Percentiles rank a stretch among this genome's conserved stretches.
These are phyloP conservation scores for Pseudogymnoascus sp. DNA, from an alignment of 2,329 filamentous ascomycete genomes.

Conservation along the genomic window DNA sequence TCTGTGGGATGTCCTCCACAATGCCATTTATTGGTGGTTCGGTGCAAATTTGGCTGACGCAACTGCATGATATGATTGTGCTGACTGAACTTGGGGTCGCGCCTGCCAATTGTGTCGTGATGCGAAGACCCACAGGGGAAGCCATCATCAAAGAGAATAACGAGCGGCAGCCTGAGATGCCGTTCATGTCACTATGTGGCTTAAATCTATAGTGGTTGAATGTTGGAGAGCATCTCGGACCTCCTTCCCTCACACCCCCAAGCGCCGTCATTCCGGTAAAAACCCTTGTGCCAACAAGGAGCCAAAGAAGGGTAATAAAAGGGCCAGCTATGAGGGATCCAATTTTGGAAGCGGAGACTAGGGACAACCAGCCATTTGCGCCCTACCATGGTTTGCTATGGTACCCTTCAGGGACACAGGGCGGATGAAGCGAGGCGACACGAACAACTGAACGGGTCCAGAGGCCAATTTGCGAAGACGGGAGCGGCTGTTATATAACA, in stretches of 20 bases:
- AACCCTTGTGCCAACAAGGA: background rate
- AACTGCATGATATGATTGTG: slow-evolving; percentile 9
- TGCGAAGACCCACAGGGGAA: background rate
- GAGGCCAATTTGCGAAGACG: background rate
- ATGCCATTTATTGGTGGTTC: background rate
- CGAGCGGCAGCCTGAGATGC: slow-evolving; percentile 1
- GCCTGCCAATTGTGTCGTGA: slow-evolving; percentile 6
- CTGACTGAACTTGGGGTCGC: background rate
- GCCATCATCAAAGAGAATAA: slow-evolving; percentile 5
- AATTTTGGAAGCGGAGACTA: slow-evolving; percentile 9
- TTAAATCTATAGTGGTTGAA: slow-evolving; percentile 5
- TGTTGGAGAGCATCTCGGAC: slow-evolving; percentile 5
- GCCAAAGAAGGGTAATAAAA: slow-evolving; percentile 6
- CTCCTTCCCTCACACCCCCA: background rate
- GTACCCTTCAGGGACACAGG: slow-evolving; percentile 1
- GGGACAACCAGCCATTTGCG: background rate
- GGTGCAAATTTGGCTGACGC: slow-evolving; percentile 2
- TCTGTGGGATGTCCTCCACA: background rate
- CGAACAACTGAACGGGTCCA: background rate
- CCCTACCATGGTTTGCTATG: slow-evolving; percentile 1
- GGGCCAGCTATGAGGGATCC: slow-evolving; percentile 1
- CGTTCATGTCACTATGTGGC: slow-evolving; percentile 3
- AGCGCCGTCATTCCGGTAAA: slow-evolving; percentile 1
- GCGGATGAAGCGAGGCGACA: slow-evolving; percentile 1
- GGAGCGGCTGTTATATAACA: slow-evolving; percentile 1